Percentiles rank a stretch among this genome's conserved stretches.
Evolutionary conservation across 148 eudicot genomes (phyloP).

Genomic region (Suaeda aralocaspica): DNA sequence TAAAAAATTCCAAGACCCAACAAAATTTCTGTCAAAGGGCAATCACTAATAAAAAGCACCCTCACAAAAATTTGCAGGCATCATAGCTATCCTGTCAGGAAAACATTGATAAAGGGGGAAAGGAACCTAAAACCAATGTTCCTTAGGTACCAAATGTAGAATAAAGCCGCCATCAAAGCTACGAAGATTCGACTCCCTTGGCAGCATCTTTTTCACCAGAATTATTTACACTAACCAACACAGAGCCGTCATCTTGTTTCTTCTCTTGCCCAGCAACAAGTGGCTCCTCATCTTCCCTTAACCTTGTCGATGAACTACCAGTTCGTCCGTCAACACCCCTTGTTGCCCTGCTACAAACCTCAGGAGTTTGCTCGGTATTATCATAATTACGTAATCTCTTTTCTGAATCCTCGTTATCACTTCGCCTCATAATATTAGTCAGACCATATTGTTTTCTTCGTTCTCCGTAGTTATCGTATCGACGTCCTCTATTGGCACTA

Average conservation of each 20-base stretch:
- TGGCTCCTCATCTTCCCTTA: constrained; percentile 24
- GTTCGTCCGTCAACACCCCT: constrained; percentile 23
- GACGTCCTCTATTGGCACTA: constrained; percentile 28
- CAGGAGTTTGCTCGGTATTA: constrained; percentile 19
- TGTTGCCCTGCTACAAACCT: constrained; percentile 17
- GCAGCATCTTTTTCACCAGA: constrained; percentile 9
- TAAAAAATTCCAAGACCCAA: constrained; percentile 6
- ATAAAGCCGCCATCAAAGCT: background rate
- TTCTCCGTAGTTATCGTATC: constrained; percentile 27
- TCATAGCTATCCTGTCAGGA: constrained; percentile 13
- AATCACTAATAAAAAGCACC: constrained; percentile 8
- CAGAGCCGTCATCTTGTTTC: constrained; percentile 13
- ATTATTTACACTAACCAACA: constrained; percentile 4
- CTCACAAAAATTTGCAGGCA: constrained; percentile 7
- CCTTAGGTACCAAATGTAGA: background rate
- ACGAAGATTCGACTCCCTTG: background rate
- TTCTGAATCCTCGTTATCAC: constrained; percentile 21
- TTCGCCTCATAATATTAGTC: constrained; percentile 20
- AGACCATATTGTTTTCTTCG: constrained; percentile 23
- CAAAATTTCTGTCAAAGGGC: constrained; percentile 1
- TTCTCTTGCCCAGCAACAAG: constrained; percentile 16
- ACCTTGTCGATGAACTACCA: constrained; percentile 16
- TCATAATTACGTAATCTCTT: constrained; percentile 22
- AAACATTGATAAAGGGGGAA: background rate
- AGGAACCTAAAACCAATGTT: background rate